These are phyloP conservation scores for Nakaseomyces delphensis DNA, from an alignment of 1,139 yeast species.

Conservation along the genomic window DNA sequence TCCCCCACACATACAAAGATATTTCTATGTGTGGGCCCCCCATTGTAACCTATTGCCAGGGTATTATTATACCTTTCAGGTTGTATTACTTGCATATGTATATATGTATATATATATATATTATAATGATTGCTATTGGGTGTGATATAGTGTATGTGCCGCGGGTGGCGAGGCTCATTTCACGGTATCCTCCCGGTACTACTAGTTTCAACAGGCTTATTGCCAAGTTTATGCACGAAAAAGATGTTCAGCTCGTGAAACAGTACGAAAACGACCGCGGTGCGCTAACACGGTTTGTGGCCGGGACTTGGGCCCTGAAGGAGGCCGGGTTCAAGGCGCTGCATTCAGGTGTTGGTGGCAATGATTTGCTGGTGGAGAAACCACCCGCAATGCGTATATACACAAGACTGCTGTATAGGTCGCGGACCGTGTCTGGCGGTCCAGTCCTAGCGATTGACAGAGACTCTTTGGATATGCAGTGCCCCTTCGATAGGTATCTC, in stretches of 20 bases:
- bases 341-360: slow-evolving; percentile 11
- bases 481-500: neutral
- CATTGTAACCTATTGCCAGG: too few relatives aligned
- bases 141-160: slow-evolving; percentile 28
- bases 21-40: too few relatives aligned
- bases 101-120: neutral
- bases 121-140: slow-evolving; percentile 16
- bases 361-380: slow-evolving; percentile 5
- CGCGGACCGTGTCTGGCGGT: slow-evolving; percentile 13
- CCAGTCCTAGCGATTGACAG: slow-evolving; percentile 19
- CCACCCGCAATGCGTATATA: slow-evolving; percentile 28
- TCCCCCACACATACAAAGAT: too few relatives aligned
- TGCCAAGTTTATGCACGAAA: slow-evolving; percentile 26
- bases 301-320: slow-evolving; percentile 31
- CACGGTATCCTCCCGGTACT: slow-evolving; percentile 11
- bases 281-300: slow-evolving; percentile 15
- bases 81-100: too few relatives aligned
- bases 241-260: slow-evolving; percentile 9
- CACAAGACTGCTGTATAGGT: slow-evolving; percentile 22
- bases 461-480: neutral
- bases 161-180: slow-evolving; percentile 18
- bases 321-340: slow-evolving; percentile 26
- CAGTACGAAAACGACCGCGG: neutral
- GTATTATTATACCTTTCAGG: too few relatives aligned
- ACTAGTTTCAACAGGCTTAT: slow-evolving; percentile 13